A percentile compares a stretch with the other conserved stretches of the same genome.
Evolutionary conservation across 768 basidiomycete species (phyloP).

Genomic region (Filobasidium floriforme): DNA sequence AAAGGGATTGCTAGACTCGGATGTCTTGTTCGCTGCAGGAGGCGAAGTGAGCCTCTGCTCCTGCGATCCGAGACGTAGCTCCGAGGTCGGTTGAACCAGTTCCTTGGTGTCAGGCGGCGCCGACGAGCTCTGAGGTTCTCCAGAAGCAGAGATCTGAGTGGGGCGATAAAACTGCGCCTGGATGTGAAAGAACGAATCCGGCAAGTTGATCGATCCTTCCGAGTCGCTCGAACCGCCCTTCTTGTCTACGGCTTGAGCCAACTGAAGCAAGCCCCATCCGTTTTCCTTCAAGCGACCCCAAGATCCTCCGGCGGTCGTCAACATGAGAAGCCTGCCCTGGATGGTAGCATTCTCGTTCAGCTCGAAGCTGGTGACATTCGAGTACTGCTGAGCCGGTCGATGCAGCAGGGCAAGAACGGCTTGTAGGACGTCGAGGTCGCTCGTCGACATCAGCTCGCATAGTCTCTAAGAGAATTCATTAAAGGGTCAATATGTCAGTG

Average conservation of each 20-base stretch:
- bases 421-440: constrained; percentile 80
- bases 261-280: constrained; percentile 26
- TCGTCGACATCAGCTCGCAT: constrained; percentile 76
- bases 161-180: constrained; percentile 29
- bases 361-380: constrained; percentile 73
- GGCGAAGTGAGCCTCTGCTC: not conserved
- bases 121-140: not conserved
- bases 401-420: constrained; percentile 75
- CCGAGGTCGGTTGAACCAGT: constrained; percentile 20
- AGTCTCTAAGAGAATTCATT: constrained; percentile 57
- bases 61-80: constrained; percentile 13
- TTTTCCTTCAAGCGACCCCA: constrained; percentile 29
- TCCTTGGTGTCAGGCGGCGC: constrained; percentile 15
- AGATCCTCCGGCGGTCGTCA: constrained; percentile 67
- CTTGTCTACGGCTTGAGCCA: constrained; percentile 24
- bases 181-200: constrained; percentile 20
- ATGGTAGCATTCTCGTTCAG: constrained; percentile 55
- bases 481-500: not conserved
- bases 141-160: not conserved
- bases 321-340: constrained; percentile 70
- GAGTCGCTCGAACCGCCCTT: constrained; percentile 23
- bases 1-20: not conserved
- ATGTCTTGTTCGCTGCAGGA: not conserved
- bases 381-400: constrained; percentile 91
- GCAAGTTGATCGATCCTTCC: constrained; percentile 12